Conservation (phyloP, 345 rosid genomes). For the Citrus australasica region DNA sequence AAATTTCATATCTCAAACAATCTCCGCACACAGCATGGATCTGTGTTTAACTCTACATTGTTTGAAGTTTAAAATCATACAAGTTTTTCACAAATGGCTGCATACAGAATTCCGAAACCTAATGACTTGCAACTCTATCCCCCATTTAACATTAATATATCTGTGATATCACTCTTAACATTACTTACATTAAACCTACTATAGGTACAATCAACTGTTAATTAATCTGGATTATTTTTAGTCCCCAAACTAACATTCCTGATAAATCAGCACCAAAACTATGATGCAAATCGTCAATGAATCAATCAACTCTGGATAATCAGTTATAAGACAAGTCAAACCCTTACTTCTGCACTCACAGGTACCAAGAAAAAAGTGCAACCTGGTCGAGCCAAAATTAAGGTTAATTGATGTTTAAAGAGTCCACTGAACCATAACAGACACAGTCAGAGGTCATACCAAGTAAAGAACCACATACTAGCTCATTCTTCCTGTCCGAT, state of each 20-base stretch:
- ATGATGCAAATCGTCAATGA: not conserved
- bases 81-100: not conserved
- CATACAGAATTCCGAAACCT: too few relatives aligned
- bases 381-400: not conserved
- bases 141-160: not conserved
- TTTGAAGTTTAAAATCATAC: not conserved
- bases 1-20: too few relatives aligned
- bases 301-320: not conserved
- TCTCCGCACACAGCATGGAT: too few relatives aligned
- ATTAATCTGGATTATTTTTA: not conserved
- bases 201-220: not conserved
- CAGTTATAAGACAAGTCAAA: not conserved
- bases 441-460: conserved; percentile 9
- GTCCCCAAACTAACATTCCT: not conserved
- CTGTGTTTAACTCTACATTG: not conserved
- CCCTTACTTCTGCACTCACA: not conserved
- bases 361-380: not conserved
- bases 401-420: not conserved
- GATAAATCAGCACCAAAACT: not conserved
- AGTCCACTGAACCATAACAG: not conserved
- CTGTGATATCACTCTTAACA: not conserved
- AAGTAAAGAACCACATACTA: conserved; percentile 15
- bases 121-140: not conserved
- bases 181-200: not conserved
- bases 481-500: conserved; percentile 17